Evolutionary conservation across 2,329 filamentous ascomycete species (phyloP).

Genomic region (Sporothrix variecibatus): DNA sequence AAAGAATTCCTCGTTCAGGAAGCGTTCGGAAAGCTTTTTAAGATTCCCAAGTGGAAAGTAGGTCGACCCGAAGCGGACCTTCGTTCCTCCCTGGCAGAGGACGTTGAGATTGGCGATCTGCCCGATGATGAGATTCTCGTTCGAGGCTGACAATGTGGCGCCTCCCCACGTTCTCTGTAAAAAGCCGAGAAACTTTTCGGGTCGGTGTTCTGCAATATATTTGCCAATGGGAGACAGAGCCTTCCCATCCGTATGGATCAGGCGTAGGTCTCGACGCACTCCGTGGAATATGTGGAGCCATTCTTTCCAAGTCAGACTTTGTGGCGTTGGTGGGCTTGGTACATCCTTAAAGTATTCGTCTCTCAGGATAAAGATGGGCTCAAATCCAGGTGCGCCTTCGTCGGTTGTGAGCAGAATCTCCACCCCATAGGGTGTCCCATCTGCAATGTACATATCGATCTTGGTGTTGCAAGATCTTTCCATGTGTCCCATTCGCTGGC

Average conservation of each 20-base stretch:
- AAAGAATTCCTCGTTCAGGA: constrained; percentile 7
- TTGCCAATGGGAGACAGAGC: not conserved
- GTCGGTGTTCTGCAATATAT: not conserved
- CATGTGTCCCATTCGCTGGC: not conserved
- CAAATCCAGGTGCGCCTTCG: not conserved
- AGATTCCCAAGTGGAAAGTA: constrained; percentile 8
- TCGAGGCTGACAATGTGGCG: not conserved
- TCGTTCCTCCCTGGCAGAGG: not conserved
- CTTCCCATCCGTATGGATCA: not conserved
- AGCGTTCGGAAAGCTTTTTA: not conserved
- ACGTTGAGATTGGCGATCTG: not conserved
- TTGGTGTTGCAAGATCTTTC: not conserved
- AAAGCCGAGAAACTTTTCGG: constrained; percentile 18
- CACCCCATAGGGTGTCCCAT: not conserved
- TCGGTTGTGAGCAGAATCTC: not conserved
- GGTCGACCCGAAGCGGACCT: not conserved
- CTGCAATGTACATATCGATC: not conserved
- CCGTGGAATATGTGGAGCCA: not conserved
- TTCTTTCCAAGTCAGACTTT: constrained; percentile 7
- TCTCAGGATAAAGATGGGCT: not conserved
- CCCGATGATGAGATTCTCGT: not conserved
- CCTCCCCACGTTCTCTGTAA: not conserved
- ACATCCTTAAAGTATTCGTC: not conserved
- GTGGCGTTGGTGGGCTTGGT: not conserved
- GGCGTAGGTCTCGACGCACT: constrained; percentile 10